phyloP scores from a whole-genome alignment of 140 eudicot genomes.

The Oenanthe javanica region DNA sequence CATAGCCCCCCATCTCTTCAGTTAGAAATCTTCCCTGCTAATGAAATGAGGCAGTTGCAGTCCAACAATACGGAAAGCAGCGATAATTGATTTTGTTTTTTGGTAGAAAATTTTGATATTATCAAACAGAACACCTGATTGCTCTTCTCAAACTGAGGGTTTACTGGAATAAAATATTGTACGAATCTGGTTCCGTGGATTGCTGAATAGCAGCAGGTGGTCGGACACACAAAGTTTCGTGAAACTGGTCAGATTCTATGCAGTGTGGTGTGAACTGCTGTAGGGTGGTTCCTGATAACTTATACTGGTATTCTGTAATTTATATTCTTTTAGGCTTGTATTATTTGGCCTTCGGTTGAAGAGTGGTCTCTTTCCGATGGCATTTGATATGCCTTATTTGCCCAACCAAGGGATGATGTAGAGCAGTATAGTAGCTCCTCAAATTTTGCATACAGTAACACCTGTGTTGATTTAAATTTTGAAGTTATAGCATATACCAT shows the following conservation, averaged over 20 bases:
- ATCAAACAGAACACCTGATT: neutral
- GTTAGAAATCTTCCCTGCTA: slow-evolving; percentile 56
- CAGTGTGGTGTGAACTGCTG: neutral
- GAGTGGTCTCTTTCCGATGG: neutral
- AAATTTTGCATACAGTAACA: neutral
- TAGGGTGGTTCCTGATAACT: neutral
- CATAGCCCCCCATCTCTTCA: slow-evolving; percentile 55
- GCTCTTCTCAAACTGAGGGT: neutral
- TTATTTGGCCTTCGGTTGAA: neutral
- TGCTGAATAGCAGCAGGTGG: neutral
- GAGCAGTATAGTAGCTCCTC: neutral
- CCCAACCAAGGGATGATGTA: slow-evolving; percentile 1
- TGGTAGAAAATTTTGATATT: neutral
- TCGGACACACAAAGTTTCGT: neutral
- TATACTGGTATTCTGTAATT: neutral
- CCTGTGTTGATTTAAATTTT: neutral
- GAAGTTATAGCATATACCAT: neutral
- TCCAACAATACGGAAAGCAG: neutral
- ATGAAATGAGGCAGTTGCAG: slow-evolving; percentile 21
- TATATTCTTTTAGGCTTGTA: slow-evolving; percentile 3
- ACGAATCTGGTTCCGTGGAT: neutral
- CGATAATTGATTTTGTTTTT: neutral
- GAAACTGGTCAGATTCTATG: neutral
- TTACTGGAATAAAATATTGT: neutral
- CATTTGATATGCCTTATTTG: neutral